phyloP scores from a whole-genome alignment of 1,139 yeast genomes.

The Saccharomyces hybrid region DNA sequence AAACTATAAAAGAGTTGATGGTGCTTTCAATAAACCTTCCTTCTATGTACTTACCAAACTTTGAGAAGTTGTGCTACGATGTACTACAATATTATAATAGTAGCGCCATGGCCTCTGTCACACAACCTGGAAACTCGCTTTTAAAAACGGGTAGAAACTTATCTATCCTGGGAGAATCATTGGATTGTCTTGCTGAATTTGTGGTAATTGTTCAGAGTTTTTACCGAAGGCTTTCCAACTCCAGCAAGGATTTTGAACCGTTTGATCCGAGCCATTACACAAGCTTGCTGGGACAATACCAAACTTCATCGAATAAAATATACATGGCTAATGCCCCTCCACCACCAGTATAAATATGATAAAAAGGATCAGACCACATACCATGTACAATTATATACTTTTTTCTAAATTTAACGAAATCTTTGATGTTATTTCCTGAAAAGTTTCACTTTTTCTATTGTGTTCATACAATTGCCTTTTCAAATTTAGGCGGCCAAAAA shows the following conservation, averaged over 20 bases:
- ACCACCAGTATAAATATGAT: slow-evolving; percentile 20
- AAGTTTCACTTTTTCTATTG: not conserved
- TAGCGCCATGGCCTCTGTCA: slow-evolving; percentile 28
- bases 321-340: slow-evolving; percentile 31
- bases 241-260: slow-evolving; percentile 21
- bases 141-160: slow-evolving; percentile 32
- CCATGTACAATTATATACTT: not conserved
- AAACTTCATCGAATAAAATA: slow-evolving; percentile 25
- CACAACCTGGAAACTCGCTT: slow-evolving; percentile 17
- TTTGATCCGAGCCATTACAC: slow-evolving; percentile 20
- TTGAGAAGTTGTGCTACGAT: slow-evolving; percentile 30
- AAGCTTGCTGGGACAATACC: slow-evolving; percentile 21
- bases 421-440: not conserved
- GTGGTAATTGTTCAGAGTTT: slow-evolving; percentile 26
- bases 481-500: not conserved
- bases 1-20: slow-evolving; percentile 28
- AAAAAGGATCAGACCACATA: not conserved
- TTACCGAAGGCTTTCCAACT: slow-evolving; percentile 22
- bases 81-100: slow-evolving; percentile 30
- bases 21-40: slow-evolving; percentile 31
- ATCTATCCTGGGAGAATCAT: slow-evolving; percentile 36
- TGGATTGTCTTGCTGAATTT: slow-evolving; percentile 35
- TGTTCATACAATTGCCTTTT: not conserved
- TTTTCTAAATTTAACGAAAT: not conserved
- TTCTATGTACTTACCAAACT: slow-evolving; percentile 20